These are phyloP conservation scores for Scenedesmus sp. DNA, from an alignment of 163 green algal genomes.

Conservation along the genomic window DNA sequence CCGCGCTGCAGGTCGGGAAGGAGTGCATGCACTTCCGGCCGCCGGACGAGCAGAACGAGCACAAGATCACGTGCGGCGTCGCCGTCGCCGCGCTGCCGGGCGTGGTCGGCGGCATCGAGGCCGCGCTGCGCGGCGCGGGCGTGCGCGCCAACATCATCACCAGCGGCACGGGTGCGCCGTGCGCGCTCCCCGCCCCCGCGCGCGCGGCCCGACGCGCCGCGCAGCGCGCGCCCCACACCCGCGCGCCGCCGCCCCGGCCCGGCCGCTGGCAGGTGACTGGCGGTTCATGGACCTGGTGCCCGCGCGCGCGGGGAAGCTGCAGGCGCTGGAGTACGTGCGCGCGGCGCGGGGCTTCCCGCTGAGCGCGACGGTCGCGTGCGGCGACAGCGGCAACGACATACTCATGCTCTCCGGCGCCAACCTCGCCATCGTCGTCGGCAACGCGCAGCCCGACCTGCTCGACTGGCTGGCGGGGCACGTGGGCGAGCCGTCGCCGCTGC, in stretches of 20 bases:
- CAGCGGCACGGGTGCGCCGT: conserved; percentile 71
- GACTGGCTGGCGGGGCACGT: conserved; percentile 67
- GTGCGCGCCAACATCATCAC: conserved; percentile 67
- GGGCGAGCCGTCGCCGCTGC: conserved; percentile 27
- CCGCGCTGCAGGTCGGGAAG: conserved; percentile 57
- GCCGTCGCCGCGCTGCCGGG: conserved; percentile 44
- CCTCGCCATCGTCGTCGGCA: conserved; percentile 85
- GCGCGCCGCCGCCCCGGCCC: no score
- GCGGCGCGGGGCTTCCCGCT: conserved; percentile 65
- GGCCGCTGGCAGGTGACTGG: conserved; percentile 53
- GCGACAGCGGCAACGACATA: conserved; percentile 90
- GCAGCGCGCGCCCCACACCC: no score
- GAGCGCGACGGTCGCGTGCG: conserved; percentile 76
- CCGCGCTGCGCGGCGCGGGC: conserved; percentile 14
- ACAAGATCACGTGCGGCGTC: conserved; percentile 78
- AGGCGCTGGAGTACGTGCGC: conserved; percentile 78
- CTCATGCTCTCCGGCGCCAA: conserved; percentile 79
- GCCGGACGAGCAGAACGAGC: conserved; percentile 78
- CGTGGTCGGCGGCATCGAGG: conserved; percentile 51
- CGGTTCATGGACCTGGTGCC: conserved; percentile 85
- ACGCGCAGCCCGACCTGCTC: conserved; percentile 83
- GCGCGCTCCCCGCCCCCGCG: not conserved
- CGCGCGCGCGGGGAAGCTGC: conserved; percentile 79
- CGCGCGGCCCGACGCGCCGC: not conserved
- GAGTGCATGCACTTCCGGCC: conserved; percentile 88